A percentile compares a stretch with the other conserved stretches of the same genome.
Conservation (phyloP, 352 stramenopile species). For the Pythium sp. region DNA sequence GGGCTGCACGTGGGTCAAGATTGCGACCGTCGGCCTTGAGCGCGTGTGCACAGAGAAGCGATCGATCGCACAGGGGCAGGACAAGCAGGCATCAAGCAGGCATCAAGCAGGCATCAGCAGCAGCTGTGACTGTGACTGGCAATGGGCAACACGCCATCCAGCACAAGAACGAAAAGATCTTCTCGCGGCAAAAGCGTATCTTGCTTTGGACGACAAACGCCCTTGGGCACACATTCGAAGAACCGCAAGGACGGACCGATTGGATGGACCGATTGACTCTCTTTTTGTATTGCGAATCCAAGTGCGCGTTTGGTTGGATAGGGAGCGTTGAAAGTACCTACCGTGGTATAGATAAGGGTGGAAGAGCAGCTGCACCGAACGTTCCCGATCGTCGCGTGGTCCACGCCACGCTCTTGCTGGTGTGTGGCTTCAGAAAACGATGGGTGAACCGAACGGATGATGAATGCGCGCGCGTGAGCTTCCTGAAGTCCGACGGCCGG, state of each 20-base stretch:
- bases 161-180: conserved; percentile 4
- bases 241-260: neutral
- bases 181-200: neutral
- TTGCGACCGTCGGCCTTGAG: neutral
- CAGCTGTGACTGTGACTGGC: neutral
- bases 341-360: conserved; percentile 13
- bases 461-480: neutral
- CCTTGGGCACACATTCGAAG: neutral
- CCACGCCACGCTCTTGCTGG: conserved; percentile 3
- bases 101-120: neutral
- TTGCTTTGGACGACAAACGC: neutral
- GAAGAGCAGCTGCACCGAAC: conserved; percentile 14
- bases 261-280: neutral
- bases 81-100: neutral
- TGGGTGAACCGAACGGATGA: conserved; percentile 1
- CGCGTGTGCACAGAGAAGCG: conserved; percentile 4
- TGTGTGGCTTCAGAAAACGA: conserved; percentile 6
- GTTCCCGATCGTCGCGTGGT: conserved; percentile 7
- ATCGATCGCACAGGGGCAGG: conserved; percentile 3
- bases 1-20: neutral
- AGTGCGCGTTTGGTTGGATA: neutral
- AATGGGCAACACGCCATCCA: neutral
- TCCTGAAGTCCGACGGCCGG: neutral
- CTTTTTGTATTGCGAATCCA: conserved; percentile 8
- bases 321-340: neutral